Evolutionary conservation across 371 early-diverging fungal genomes (phyloP).

Genomic region (Dinochytrium kinnereticum): DNA sequence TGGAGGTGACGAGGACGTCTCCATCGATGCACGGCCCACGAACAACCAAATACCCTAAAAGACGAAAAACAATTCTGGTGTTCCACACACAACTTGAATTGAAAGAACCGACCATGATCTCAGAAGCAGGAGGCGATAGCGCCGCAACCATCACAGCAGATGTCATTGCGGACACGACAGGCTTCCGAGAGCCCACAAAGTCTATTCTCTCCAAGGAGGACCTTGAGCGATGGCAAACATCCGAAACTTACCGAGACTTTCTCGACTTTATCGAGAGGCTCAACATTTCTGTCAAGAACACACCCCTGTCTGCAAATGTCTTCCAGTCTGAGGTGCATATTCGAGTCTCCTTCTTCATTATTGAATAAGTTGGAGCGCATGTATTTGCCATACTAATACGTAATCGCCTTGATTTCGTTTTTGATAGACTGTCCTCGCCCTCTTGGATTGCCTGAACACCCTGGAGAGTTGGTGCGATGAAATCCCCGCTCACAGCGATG

Average conservation of each 20-base stretch:
- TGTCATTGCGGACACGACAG: too few species aligned
- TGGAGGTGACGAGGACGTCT: too few species aligned
- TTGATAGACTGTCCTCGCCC: slow-evolving; percentile 53
- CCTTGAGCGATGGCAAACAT: slow-evolving; percentile 74
- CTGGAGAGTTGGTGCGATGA: slow-evolving; percentile 74
- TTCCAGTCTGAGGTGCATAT: slow-evolving; percentile 61
- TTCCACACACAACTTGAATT: too few species aligned
- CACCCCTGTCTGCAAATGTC: slow-evolving; percentile 53
- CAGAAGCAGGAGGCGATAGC: neutral
- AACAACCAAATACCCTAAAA: too few species aligned
- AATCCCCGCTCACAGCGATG: slow-evolving; percentile 76
- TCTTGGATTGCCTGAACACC: slow-evolving; percentile 68
- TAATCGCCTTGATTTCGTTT: neutral
- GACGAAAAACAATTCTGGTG: too few species aligned
- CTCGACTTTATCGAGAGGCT: slow-evolving; percentile 73
- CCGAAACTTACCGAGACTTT: slow-evolving; percentile 67
- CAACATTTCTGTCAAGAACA: slow-evolving; percentile 73
- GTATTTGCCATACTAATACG: neutral
- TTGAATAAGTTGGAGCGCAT: too few species aligned
- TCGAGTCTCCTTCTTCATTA: too few species aligned
- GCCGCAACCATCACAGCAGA: neutral
- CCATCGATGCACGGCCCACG: too few species aligned
- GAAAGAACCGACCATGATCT: too few species aligned
- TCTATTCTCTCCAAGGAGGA: slow-evolving; percentile 87
- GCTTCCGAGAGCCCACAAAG: slow-evolving; percentile 24